Evolutionary conservation across 192 early-diverging fungal species (phyloP).

Genomic region (Podila clonocystis): DNA sequence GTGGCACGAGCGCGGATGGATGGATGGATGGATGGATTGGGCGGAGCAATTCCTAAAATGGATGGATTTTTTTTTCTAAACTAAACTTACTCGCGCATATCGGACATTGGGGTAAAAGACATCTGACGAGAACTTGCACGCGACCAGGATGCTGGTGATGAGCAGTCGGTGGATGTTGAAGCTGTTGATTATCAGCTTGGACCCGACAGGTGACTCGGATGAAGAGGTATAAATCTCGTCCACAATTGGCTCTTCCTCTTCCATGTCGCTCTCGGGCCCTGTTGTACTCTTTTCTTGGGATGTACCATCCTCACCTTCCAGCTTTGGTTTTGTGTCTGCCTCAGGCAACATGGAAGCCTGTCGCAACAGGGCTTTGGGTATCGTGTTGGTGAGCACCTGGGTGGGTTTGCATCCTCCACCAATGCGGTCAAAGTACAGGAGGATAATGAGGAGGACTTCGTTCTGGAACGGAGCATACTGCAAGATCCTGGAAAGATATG

Average conservation of each 20-base stretch:
- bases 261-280: constrained; percentile 28
- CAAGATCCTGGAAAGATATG: constrained; percentile 72
- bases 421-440: constrained; percentile 82
- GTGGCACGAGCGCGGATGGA: neutral
- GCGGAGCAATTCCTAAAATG: constrained; percentile 1
- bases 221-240: constrained; percentile 57
- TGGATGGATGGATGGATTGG: neutral
- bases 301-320: neutral
- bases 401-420: constrained; percentile 51
- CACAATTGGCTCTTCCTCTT: constrained; percentile 42
- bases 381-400: constrained; percentile 43
- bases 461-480: constrained; percentile 77
- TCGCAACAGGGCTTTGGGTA: constrained; percentile 37
- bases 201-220: constrained; percentile 45
- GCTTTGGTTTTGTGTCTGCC: constrained; percentile 7
- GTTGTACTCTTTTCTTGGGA: neutral
- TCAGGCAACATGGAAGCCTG: constrained; percentile 35
- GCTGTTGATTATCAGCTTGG: constrained; percentile 65
- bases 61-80: neutral
- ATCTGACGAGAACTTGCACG: constrained; percentile 81
- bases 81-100: constrained; percentile 68
- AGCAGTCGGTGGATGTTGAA: constrained; percentile 77
- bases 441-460: constrained; percentile 70
- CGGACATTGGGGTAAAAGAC: constrained; percentile 78
- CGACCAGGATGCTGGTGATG: constrained; percentile 75